phyloP scores from a whole-genome alignment of 78 protist species.

The Kipferlia bialata region DNA sequence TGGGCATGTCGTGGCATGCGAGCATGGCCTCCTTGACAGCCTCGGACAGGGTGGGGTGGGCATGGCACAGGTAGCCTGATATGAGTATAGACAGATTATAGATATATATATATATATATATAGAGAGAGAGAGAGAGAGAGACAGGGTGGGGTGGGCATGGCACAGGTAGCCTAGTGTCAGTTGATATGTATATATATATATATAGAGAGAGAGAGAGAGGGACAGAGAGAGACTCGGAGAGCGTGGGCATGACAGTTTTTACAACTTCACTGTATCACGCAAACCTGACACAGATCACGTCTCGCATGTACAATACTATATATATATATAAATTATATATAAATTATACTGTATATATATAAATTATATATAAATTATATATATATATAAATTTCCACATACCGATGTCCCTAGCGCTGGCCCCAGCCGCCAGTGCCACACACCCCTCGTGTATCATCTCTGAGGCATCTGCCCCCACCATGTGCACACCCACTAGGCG shows the following conservation, averaged over 20 bases:
- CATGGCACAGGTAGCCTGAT: background rate
- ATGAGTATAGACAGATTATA: background rate
- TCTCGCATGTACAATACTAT: too few relatives aligned
- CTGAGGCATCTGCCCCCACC: constrained; percentile 13
- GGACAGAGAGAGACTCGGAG: too few relatives aligned
- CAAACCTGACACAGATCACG: background rate
- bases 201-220: too few relatives aligned
- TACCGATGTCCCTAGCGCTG: background rate
- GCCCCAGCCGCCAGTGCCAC: background rate
- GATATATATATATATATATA: too few relatives aligned
- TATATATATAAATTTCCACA: too few relatives aligned
- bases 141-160: too few relatives aligned
- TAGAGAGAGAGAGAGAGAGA: background rate
- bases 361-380: too few relatives aligned
- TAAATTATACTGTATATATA: too few relatives aligned
- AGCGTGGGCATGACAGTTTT: background rate
- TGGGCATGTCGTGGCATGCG: constrained; percentile 67
- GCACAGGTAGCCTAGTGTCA: background rate
- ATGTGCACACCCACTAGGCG: background rate
- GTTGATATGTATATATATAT: too few relatives aligned
- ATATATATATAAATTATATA: too few relatives aligned
- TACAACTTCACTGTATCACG: background rate
- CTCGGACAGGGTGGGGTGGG: constrained; percentile 65
- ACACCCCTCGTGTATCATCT: constrained; percentile 2
- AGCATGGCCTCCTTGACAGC: constrained; percentile 91